Percentiles rank a stretch among this genome's conserved stretches.
Evolutionary conservation across 345 rosid genomes (phyloP).

Genomic region (Abelmoschus esculentus): DNA sequence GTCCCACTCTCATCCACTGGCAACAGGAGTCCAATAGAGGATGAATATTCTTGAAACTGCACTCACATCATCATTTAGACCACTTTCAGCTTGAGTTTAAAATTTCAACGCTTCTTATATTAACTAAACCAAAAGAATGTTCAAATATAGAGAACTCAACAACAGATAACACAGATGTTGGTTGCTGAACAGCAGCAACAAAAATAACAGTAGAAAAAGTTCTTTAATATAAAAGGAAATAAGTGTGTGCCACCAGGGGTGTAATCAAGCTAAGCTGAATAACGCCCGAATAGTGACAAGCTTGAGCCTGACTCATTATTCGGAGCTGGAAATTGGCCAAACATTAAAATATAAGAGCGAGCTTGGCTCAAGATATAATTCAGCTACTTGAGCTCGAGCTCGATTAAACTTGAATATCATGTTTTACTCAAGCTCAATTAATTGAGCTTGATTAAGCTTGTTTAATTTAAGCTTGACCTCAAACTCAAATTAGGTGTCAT

Average conservation of each 20-base stretch:
- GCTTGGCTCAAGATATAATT: too few relatives aligned
- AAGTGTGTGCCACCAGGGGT: neutral
- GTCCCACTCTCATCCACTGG: neutral
- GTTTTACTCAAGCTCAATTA: too few relatives aligned
- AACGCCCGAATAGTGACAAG: too few relatives aligned
- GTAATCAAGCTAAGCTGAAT: neutral
- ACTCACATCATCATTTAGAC: constrained; percentile 4
- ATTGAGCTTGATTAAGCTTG: too few relatives aligned
- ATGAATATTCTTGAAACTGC: constrained; percentile 35
- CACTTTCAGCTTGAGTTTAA: neutral
- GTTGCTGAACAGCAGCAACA: neutral
- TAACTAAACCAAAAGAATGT: neutral
- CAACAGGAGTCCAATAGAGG: constrained; percentile 18
- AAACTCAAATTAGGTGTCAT: too few relatives aligned
- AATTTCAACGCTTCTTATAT: neutral
- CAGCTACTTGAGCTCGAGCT: too few relatives aligned
- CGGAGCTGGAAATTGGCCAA: too few relatives aligned
- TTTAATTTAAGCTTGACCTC: too few relatives aligned
- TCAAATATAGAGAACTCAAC: neutral
- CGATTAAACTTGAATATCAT: too few relatives aligned
- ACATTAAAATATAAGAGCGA: too few relatives aligned
- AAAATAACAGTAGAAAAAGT: neutral
- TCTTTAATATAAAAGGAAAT: neutral
- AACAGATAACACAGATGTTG: neutral
- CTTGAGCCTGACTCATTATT: too few relatives aligned